phyloP scores from a whole-genome alignment of 306 rosid genomes.

The Alnus glutinosa region DNA sequence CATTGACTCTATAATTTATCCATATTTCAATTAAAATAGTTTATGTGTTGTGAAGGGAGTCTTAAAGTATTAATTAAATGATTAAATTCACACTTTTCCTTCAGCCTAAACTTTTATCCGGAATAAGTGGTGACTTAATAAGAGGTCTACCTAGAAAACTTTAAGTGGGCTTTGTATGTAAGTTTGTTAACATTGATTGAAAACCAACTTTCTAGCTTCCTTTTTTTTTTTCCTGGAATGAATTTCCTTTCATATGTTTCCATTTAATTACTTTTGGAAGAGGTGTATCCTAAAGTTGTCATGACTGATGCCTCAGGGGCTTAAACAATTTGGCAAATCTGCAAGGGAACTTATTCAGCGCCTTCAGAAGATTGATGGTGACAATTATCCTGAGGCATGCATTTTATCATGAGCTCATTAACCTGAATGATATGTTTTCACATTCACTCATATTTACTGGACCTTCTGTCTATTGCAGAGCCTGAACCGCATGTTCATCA shows the following conservation, averaged over 20 bases:
- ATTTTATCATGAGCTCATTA: background rate
- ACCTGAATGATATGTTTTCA: conserved; percentile 3
- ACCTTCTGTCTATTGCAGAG: conserved; percentile 40
- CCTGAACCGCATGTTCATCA: conserved; percentile 90
- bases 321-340: conserved; percentile 74
- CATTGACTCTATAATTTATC: too few relatives aligned
- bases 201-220: background rate
- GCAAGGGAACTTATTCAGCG: conserved; percentile 85
- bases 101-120: too few relatives aligned
- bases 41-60: too few relatives aligned
- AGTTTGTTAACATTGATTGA: background rate
- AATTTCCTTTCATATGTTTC: background rate
- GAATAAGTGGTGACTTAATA: too few relatives aligned
- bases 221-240: background rate
- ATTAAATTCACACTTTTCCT: too few relatives aligned
- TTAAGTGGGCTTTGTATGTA: too few relatives aligned
- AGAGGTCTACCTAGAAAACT: too few relatives aligned
- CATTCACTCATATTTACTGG: conserved; percentile 18
- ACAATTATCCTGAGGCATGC: conserved; percentile 91
- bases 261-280: background rate
- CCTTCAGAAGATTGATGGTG: conserved; percentile 94
- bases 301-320: conserved; percentile 51
- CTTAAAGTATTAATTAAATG: too few relatives aligned
- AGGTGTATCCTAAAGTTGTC: background rate
- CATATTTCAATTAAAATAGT: too few relatives aligned